Base-by-base conservation (phyloP, 2,329 filamentous ascomycete genomes). In the Hypoxylon sp. region DNA sequence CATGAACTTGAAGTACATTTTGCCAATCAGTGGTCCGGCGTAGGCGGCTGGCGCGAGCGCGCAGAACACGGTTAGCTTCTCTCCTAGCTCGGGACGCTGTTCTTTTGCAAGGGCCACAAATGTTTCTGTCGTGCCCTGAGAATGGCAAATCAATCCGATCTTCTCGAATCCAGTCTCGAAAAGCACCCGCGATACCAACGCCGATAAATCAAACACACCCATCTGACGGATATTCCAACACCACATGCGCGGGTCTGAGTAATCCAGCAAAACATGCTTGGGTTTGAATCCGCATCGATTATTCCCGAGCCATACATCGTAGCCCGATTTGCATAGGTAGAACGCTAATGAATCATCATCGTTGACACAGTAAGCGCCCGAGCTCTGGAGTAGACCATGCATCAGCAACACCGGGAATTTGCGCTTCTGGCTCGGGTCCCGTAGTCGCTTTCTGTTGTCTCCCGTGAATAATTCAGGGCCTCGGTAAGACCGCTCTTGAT, bases 171-270 rank as follows among this genome's bases (percentile, higher is more conserved):
- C 91, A 0, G 94, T 98, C 80, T 97, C 92, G 42, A 85, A 86
- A 1, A 97, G 85, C 0, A 98, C 93, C 5, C 93, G 89, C 0
- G 91, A 93, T 1, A 92, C 87, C 35, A 98, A 85, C 0, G 94
- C 94, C 0, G 94, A 87, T 2, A 98, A 85, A 77, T 98, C 95
- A 76, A 97, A 89, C 0, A 94, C 91, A 2, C 94, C 95, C 92
- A 98, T 97, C 76, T 97, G 93, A 0, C 93, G 89, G 61, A 98
- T 97, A 72, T 97, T 97, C 95, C 95, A 98, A 44, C 91, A 89
- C 95, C 95, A 98, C 93, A 98, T 97, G 31, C 94, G 88, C 1
- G 95, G 94, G 76, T 98, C 95, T 2, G 83, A 82, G 71, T 92
- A 89, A 1, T 88, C 81, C 42, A 98, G 86, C 21, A 90, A 80